phyloP scores from a whole-genome alignment of 768 basidiomycete genomes.

The Candolleomyces efflorescens region DNA sequence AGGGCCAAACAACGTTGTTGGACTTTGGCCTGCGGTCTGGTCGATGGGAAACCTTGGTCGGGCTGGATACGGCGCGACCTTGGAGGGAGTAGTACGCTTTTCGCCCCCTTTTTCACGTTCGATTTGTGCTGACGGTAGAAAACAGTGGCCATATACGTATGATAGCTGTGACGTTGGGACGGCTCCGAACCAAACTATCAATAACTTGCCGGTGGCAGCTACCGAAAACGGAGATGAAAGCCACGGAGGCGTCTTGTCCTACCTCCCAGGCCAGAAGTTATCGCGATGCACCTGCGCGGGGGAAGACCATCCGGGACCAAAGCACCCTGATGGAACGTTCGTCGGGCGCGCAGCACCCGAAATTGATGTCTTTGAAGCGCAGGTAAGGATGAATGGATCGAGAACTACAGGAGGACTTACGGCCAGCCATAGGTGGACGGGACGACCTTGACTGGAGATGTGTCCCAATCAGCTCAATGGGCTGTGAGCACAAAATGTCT shows the following conservation, averaged over 20 bases:
- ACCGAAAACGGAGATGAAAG: slow-evolving; percentile 52
- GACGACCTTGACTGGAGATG: slow-evolving; percentile 45
- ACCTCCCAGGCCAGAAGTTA: slow-evolving; percentile 75
- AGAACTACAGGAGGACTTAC: neutral
- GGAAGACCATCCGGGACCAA: slow-evolving; percentile 83
- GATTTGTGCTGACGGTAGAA: neutral
- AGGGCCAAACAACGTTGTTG: slow-evolving; percentile 59
- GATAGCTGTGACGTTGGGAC: slow-evolving; percentile 85
- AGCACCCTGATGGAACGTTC: slow-evolving; percentile 66
- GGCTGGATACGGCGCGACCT: slow-evolving; percentile 80
- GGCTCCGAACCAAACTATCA: slow-evolving; percentile 72
- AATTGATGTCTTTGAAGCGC: slow-evolving; percentile 88
- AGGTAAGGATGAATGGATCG: slow-evolving; percentile 28
- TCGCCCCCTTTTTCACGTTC: neutral
- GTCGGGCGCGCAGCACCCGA: slow-evolving; percentile 85
- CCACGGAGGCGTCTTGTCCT: slow-evolving; percentile 51
- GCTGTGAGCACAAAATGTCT: slow-evolving; percentile 44
- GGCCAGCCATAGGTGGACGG: slow-evolving; percentile 38
- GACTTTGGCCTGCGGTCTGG: slow-evolving; percentile 82
- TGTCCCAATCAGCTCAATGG: slow-evolving; percentile 86
- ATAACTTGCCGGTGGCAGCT: slow-evolving; percentile 63
- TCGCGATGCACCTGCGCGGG: slow-evolving; percentile 84
- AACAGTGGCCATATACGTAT: slow-evolving; percentile 80
- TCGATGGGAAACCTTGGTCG: slow-evolving; percentile 67
- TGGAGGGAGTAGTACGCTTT: slow-evolving; percentile 72